phyloP scores from a whole-genome alignment of 495 filamentous ascomycete species.

The Podospora conica region DNA sequence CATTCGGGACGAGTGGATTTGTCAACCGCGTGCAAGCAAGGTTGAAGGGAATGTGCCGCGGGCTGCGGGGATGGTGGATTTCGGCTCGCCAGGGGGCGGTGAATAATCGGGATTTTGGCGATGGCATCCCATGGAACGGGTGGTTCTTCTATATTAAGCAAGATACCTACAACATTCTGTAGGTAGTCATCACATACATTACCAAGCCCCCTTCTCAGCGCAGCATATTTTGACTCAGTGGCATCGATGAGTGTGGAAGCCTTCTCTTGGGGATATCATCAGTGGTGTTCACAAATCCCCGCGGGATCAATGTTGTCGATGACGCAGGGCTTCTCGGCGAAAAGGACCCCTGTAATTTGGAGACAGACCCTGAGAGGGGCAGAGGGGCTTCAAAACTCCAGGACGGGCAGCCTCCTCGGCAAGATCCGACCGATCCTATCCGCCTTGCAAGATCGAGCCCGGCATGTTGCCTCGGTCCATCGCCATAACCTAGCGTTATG shows the following conservation, averaged over 20 bases:
- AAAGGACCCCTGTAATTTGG: not conserved
- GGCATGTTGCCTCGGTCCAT: not conserved
- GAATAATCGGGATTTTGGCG: not conserved
- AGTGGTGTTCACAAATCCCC: not conserved
- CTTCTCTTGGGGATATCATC: not conserved
- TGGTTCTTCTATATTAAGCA: not conserved
- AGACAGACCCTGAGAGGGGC: not conserved
- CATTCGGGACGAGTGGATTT: slow-evolving; percentile 1
- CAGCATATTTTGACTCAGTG: not conserved
- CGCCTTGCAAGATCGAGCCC: not conserved
- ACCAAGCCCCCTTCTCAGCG: not conserved
- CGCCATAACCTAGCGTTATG: too few relatives aligned
- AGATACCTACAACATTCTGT: not conserved
- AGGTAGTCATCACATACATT: not conserved
- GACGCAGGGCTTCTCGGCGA: slow-evolving; percentile 10
- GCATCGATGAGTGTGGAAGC: too few relatives aligned
- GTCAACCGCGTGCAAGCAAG: slow-evolving; percentile 1
- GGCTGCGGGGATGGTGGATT: not conserved
- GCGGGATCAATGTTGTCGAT: slow-evolving; percentile 2
- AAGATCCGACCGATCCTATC: not conserved
- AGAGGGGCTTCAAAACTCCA: not conserved
- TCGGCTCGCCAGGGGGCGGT: not conserved
- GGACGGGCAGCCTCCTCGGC: not conserved
- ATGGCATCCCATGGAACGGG: not conserved
- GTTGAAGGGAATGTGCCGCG: not conserved